Base-by-base conservation (phyloP, 345 rosid genomes). In the Eucalyptus cloeziana region DNA sequence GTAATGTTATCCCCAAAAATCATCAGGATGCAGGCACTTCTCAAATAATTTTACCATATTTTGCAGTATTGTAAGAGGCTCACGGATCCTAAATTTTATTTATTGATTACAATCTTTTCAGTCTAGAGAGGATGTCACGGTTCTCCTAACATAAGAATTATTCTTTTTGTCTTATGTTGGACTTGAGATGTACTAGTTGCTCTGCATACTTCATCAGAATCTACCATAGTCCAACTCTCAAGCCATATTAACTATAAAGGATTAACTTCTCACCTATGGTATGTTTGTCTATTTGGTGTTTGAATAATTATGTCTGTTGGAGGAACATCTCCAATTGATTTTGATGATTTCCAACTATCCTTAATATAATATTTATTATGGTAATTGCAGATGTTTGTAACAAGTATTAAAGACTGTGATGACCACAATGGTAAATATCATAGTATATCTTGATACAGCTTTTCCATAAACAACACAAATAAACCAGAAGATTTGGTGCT, bases 1-100 rank as follows among this genome's bases (percentile, higher is more conserved):
- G 31, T 2, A 60, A 1, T 60, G 14, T 27, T 12, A 60, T 60
- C 0, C 0, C 3, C 9, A 8, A 56, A 56, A 21, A 54, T 22
- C 71, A 64, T 62, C 14, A 0, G 69, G 69, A 62, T 27, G 69
- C 69, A 62, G 4, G 4, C 69, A 30, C 69, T 62, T 62, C 69
- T 27, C 69, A 27, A 62, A 12, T 60, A 30, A 60, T 27, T 60
- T 60, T 54, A 54, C 58, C 58, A 21, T 54, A 54, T 54, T 21
- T 21, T 54, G 58, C 24, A 8, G 25, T 54, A 54, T 54, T 52
- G 24, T 52, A 22, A 56, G 62, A 56, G 27, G 62, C 62, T 58
- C 62, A 58, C 11, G 5, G 25, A 58, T 58, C 62, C 62, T 58
- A 58, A 58, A 58, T 58, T 58, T 24, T 51, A 51, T 22, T 58